A percentile compares a stretch with the other conserved stretches of the same genome.
Conservation (phyloP, 768 basidiomycete genomes). For the Bullera alba region DNA sequence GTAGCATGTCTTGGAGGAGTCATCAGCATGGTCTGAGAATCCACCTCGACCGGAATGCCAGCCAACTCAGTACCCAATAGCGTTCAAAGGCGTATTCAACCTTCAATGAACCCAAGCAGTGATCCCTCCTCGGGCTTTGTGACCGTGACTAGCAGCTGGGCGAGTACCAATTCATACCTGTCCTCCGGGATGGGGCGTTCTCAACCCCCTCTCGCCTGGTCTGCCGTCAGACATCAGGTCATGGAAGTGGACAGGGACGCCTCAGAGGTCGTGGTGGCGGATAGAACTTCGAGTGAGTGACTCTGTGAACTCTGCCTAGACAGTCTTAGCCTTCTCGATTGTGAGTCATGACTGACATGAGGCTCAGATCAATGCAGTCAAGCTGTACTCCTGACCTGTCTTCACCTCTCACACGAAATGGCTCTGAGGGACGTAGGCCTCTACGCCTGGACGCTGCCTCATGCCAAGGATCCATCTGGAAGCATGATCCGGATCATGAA, state of each 20-base stretch:
- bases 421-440: constrained; percentile 26
- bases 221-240: constrained; percentile 14
- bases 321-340: not conserved
- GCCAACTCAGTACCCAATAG: not conserved
- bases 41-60: no score
- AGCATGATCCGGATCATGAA: constrained; percentile 39
- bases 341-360: not conserved
- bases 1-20: no score
- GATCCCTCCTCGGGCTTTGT: constrained; percentile 2
- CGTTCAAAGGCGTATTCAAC: not conserved
- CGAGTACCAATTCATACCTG: not conserved
- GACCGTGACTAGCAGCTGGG: constrained; percentile 5
- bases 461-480: constrained; percentile 26
- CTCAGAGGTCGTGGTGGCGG: constrained; percentile 1
- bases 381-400: constrained; percentile 33
- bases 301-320: not conserved
- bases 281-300: not conserved
- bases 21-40: no score
- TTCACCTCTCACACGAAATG: constrained; percentile 37
- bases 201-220: constrained; percentile 17
- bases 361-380: constrained; percentile 20
- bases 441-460: constrained; percentile 31
- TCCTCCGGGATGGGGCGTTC: not conserved
- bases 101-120: not conserved
- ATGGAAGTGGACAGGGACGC: constrained; percentile 2